Conservation (phyloP, 768 basidiomycete genomes). For the Russula sp. region DNA sequence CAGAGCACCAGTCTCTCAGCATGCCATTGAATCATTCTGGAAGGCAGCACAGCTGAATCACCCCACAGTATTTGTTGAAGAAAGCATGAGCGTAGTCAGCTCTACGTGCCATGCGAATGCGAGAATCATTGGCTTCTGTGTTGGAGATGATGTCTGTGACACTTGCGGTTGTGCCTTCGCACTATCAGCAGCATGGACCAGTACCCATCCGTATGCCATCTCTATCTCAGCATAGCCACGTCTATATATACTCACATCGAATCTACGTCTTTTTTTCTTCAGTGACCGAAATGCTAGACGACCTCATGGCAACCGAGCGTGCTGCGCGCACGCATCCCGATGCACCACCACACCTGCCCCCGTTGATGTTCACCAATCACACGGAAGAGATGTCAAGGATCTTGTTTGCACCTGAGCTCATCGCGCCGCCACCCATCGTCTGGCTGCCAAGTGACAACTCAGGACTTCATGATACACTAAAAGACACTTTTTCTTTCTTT, state of each 20-base stretch:
- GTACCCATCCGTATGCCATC: slow-evolving; percentile 56
- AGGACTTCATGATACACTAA: neutral
- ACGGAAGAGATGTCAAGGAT: slow-evolving; percentile 72
- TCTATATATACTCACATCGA: neutral
- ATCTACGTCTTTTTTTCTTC: neutral
- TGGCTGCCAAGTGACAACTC: slow-evolving; percentile 74
- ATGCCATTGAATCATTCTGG: slow-evolving; percentile 51
- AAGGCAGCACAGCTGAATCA: slow-evolving; percentile 35
- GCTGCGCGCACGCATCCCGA: slow-evolving; percentile 73
- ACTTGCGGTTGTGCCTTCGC: slow-evolving; percentile 63
- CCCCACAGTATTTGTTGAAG: slow-evolving; percentile 38
- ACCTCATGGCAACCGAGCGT: slow-evolving; percentile 69
- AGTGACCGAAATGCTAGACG: slow-evolving; percentile 76
- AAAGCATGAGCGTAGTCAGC: slow-evolving; percentile 43
- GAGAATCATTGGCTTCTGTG: slow-evolving; percentile 74
- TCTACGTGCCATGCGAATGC: slow-evolving; percentile 34
- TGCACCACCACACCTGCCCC: slow-evolving; percentile 65
- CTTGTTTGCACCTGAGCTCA: slow-evolving; percentile 74
- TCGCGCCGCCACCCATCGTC: slow-evolving; percentile 73
- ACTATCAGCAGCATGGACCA: slow-evolving; percentile 46
- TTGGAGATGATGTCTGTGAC: slow-evolving; percentile 81
- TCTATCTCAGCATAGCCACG: neutral
- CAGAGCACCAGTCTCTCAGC: slow-evolving; percentile 43
- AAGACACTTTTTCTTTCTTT: neutral
- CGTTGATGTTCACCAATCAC: slow-evolving; percentile 63